Conservation (phyloP, 1,284 basidiomycete species). For the Sanghuangporus weigelae region DNA sequence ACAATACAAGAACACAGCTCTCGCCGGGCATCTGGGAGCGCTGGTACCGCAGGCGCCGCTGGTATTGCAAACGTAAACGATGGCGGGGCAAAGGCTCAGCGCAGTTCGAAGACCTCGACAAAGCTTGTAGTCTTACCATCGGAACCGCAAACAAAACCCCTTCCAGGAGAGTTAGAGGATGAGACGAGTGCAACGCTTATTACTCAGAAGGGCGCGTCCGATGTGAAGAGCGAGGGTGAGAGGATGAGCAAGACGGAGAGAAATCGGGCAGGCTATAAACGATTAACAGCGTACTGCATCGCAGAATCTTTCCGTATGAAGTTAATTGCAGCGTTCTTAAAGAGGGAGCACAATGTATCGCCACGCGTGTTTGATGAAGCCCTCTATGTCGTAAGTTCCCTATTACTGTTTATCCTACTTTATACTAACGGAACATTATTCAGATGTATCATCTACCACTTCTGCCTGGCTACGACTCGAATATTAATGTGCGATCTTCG, state of each 20-base stretch:
- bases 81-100: constrained; percentile 45
- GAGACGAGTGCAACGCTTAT: constrained; percentile 56
- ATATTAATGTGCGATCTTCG: constrained; percentile 81
- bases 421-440: background rate
- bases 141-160: constrained; percentile 83
- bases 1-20: constrained; percentile 14
- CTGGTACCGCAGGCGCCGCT: background rate
- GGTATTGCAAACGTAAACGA: background rate
- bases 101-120: constrained; percentile 88
- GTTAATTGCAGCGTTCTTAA: constrained; percentile 75
- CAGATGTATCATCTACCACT: constrained; percentile 90
- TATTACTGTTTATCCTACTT: background rate
- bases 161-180: constrained; percentile 47
- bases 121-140: constrained; percentile 90
- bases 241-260: constrained; percentile 75
- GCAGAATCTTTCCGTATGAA: constrained; percentile 82
- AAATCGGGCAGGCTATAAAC: constrained; percentile 67
- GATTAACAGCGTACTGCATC: constrained; percentile 85
- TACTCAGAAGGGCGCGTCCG: constrained; percentile 36
- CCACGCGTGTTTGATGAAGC: constrained; percentile 93
- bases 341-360: constrained; percentile 88
- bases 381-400: constrained; percentile 72
- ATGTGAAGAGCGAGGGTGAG: constrained; percentile 76
- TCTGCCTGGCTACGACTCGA: constrained; percentile 85
- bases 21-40: constrained; percentile 10